phyloP scores from a whole-genome alignment of 176 grass and related monocot genomes.

The Microstegium vimineum region DNA sequence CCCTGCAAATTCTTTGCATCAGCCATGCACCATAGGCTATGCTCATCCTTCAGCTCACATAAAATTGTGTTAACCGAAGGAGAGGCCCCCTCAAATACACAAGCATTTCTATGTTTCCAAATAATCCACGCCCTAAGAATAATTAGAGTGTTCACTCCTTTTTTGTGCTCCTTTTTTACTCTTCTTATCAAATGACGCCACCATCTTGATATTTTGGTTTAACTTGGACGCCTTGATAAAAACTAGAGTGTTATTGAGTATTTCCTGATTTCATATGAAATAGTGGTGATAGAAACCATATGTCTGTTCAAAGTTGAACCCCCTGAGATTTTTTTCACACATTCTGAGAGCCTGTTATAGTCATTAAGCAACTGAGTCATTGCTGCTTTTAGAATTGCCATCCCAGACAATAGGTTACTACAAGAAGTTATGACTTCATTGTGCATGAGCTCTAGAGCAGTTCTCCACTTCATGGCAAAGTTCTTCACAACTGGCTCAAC shows the following conservation, averaged over 20 bases:
- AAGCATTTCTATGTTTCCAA: too few relatives aligned
- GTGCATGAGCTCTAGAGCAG: slow-evolving; percentile 74
- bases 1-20: too few relatives aligned
- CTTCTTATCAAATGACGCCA: too few relatives aligned
- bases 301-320: slow-evolving; percentile 62
- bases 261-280: slow-evolving; percentile 94
- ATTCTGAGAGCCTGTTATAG: slow-evolving; percentile 81
- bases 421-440: slow-evolving; percentile 89
- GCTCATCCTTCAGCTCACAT: too few relatives aligned
- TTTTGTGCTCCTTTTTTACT: too few relatives aligned
- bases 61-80: too few relatives aligned
- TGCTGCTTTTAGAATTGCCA: slow-evolving; percentile 77
- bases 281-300: slow-evolving; percentile 78
- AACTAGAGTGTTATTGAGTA: slow-evolving; percentile 78
- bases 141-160: too few relatives aligned
- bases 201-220: not conserved
- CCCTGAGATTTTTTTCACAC: slow-evolving; percentile 68
- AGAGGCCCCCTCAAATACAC: too few relatives aligned
- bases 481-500: slow-evolving; percentile 72
- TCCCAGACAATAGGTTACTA: slow-evolving; percentile 83
- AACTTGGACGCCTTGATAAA: not conserved
- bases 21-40: too few relatives aligned
- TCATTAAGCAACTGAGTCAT: slow-evolving; percentile 84
- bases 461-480: slow-evolving; percentile 74
- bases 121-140: too few relatives aligned